phyloP scores from a whole-genome alignment of 306 rosid genomes.

The Hippophae tibetana region DNA sequence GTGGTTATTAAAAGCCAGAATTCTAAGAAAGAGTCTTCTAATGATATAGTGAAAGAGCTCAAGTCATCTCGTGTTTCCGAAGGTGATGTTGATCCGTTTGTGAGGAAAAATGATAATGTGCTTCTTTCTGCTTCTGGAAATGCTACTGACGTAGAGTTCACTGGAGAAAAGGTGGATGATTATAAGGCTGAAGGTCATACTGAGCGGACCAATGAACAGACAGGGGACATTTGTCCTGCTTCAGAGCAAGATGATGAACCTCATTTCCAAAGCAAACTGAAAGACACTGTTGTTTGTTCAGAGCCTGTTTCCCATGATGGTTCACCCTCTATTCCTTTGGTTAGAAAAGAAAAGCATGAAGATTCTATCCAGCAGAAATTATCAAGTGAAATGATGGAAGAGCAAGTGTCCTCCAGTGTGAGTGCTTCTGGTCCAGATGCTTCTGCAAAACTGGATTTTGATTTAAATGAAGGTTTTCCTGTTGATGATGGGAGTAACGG shows the following conservation, averaged over 20 bases:
- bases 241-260: constrained; percentile 12
- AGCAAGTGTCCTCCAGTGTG: constrained; percentile 46
- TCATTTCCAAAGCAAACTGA: constrained; percentile 16
- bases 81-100: constrained; percentile 9
- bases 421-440: constrained; percentile 28
- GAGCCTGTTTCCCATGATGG: constrained; percentile 7
- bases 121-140: constrained; percentile 21
- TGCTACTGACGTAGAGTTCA: constrained; percentile 10
- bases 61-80: constrained; percentile 13
- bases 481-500: constrained; percentile 49
- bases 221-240: constrained; percentile 4
- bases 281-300: constrained; percentile 11
- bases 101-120: constrained; percentile 17
- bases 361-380: constrained; percentile 11
- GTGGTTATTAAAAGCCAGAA: constrained; percentile 25
- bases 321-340: constrained; percentile 5
- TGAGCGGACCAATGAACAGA: constrained; percentile 19
- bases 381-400: constrained; percentile 51
- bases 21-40: constrained; percentile 10
- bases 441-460: constrained; percentile 51
- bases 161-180: constrained; percentile 21
- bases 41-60: constrained; percentile 4
- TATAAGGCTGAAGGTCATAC: constrained; percentile 9
- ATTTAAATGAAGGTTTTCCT: constrained; percentile 63
- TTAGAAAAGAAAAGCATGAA: constrained; percentile 22